Evolutionary conservation across 768 basidiomycete genomes (phyloP), one percentile per base, ranked within the genome.

Genomic region (Rossbeevera mucosa): DNA sequence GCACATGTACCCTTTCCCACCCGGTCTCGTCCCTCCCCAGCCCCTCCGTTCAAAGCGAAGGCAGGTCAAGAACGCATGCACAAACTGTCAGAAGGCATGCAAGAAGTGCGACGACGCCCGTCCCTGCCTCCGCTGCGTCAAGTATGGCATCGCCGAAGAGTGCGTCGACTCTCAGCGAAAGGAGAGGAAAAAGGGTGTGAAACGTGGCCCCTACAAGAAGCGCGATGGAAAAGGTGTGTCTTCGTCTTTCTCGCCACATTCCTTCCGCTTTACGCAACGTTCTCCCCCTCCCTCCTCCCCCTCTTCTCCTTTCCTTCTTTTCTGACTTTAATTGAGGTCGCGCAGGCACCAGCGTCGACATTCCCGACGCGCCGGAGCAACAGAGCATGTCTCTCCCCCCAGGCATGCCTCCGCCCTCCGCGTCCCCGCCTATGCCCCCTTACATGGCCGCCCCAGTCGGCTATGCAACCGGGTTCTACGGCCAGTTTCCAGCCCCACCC

Each of bases 191-290:
- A 90, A 88, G 67, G 88, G 88, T 59, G 78, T 89, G 60, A 91
- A 90, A 76, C 74, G 88, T 64, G 88, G 88, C 42, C 89, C 89
- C 71, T 91, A 91, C 86, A 91, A 91, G 89, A 91, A 91, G 83
- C 88, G 87, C 83, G 88, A 89, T 87, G 83, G 81, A 80, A 88
- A 86, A 80, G 81, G 88, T 89, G 66, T 71, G 83, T 71, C 56
- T 66, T 58, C 47, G 65, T 64, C 66, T 59, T 69, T 69, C 59
- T 62, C 47, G 52, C 55, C 56, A 44, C 60, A 54, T 51, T 58
- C 45, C 45, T 58, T 55, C 50, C 54, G 21, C 56, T 56, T 52
- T 51, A 54, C 51, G 45, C 57, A 57, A 61, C 63, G 24, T 38
- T 36, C 24, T 53, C 7, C 21, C 5, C 40, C n/a, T n/a, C 30